Percentiles rank a stretch among this genome's conserved stretches.
phyloP scores from a whole-genome alignment of 768 basidiomycete genomes.

The Amanita muscaria region DNA sequence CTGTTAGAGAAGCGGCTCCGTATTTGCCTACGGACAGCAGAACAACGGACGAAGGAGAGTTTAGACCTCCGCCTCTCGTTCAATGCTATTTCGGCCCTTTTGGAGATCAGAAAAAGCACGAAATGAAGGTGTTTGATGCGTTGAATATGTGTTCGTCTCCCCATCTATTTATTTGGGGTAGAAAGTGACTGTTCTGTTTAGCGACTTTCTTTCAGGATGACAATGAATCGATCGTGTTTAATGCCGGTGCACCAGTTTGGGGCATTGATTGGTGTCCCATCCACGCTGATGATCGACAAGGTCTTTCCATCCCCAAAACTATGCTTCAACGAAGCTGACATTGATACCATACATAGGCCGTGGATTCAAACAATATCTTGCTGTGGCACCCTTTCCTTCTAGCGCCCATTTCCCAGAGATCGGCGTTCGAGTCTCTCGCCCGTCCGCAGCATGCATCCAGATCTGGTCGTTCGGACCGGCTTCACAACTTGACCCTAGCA shows the following conservation, averaged over 20 bases:
- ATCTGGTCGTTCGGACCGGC: conserved; percentile 58
- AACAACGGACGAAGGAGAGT: conserved; percentile 41
- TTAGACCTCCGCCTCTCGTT: conserved; percentile 45
- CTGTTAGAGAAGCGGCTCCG: conserved; percentile 40
- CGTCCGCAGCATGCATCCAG: conserved; percentile 66
- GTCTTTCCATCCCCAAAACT: conserved; percentile 27
- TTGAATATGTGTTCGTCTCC: conserved; percentile 41
- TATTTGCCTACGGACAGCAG: conserved; percentile 52
- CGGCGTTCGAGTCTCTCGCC: conserved; percentile 47
- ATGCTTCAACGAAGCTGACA: not conserved
- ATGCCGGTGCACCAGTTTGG: conserved; percentile 86
- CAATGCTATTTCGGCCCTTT: conserved; percentile 62
- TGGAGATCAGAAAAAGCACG: conserved; percentile 37
- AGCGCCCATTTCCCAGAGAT: conserved; percentile 55
- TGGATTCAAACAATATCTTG: conserved; percentile 68
- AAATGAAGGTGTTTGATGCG: conserved; percentile 48
- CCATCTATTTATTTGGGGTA: not conserved
- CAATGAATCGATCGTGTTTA: conserved; percentile 65
- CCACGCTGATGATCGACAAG: conserved; percentile 42
- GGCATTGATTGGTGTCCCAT: conserved; percentile 92
- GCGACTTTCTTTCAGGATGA: conserved; percentile 52
- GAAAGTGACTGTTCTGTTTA: conserved; percentile 19
- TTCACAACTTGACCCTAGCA: conserved; percentile 6
- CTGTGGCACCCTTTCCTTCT: conserved; percentile 68
- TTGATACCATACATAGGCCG: conserved; percentile 29